These are phyloP conservation scores for Aureobasidium sp. DNA, from an alignment of 2,329 filamentous ascomycete genomes.

Conservation along the genomic window DNA sequence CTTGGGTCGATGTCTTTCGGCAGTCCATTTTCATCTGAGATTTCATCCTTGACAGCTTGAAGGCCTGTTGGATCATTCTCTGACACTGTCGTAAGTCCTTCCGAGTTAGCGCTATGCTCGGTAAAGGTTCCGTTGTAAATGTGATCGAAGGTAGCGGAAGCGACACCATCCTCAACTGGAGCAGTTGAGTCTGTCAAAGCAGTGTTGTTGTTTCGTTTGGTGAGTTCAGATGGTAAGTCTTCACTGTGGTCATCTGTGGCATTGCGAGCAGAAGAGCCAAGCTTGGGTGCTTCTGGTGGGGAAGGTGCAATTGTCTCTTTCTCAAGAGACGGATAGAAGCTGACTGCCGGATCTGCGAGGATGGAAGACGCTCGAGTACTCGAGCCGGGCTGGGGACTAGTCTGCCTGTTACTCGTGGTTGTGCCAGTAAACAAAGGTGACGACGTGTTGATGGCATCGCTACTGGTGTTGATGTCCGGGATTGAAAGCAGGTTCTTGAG, in stretches of 20 bases:
- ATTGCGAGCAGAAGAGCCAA: too few relatives aligned
- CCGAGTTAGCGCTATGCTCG: neutral
- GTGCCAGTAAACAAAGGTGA: neutral
- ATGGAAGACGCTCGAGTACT: neutral
- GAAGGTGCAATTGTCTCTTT: neutral
- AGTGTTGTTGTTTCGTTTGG: neutral
- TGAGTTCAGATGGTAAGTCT: neutral
- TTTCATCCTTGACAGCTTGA: neutral
- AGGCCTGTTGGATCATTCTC: neutral
- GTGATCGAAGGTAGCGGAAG: too few relatives aligned
- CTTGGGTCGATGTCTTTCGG: neutral
- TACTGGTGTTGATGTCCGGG: too few relatives aligned
- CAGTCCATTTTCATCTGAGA: neutral
- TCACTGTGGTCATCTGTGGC: neutral
- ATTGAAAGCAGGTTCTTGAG: neutral
- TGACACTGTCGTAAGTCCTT: neutral
- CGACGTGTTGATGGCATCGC: neutral
- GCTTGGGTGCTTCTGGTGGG: neutral
- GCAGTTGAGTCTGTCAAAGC: neutral
- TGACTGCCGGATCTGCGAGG: neutral
- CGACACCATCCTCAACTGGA: neutral
- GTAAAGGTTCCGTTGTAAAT: neutral
- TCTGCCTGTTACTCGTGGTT: neutral
- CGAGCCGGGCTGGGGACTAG: neutral
- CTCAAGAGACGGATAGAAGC: neutral